A percentile compares a stretch with the other conserved stretches of the same genome.
Evolutionary conservation across 1,284 basidiomycete genomes (phyloP).

Genomic region (Sparassis latifolia): DNA sequence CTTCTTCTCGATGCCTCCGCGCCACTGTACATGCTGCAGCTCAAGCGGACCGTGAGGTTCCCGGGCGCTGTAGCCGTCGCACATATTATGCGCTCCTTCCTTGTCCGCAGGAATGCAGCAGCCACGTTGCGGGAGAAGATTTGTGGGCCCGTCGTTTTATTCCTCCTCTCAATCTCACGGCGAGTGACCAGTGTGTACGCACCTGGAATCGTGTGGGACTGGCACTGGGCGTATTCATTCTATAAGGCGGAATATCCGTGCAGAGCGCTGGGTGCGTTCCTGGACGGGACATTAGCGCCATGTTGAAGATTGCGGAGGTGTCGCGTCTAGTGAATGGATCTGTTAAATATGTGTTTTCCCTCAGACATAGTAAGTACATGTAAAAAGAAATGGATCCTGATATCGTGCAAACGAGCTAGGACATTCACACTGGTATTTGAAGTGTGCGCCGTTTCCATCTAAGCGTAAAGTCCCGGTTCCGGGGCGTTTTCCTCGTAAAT

Average conservation of each 20-base stretch:
- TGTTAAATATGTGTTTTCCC: no score
- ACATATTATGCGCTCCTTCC: constrained; percentile 55
- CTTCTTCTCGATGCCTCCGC: constrained; percentile 58
- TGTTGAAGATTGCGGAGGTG: constrained; percentile 17
- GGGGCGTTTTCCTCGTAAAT: not conserved
- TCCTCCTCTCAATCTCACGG: constrained; percentile 36
- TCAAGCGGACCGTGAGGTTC: constrained; percentile 48
- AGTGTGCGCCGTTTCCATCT: no score
- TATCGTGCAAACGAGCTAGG: no score
- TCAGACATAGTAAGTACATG: no score
- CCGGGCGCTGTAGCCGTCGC: constrained; percentile 63
- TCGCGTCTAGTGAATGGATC: constrained; percentile 14
- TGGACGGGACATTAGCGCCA: constrained; percentile 17
- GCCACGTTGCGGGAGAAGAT: constrained; percentile 49
- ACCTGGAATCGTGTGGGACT: constrained; percentile 10
- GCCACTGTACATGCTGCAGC: constrained; percentile 28
- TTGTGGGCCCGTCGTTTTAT: constrained; percentile 42
- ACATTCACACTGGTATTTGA: no score
- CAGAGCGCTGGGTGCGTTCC: constrained; percentile 16
- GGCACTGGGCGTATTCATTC: constrained; percentile 20
- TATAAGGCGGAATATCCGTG: constrained; percentile 19
- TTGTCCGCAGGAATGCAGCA: constrained; percentile 42
- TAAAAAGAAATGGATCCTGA: no score
- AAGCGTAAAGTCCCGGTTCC: no score
- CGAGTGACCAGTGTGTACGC: constrained; percentile 8